Base-by-base conservation (phyloP, 106 monocot genomes). In the Alisma plantagoaquatica region DNA sequence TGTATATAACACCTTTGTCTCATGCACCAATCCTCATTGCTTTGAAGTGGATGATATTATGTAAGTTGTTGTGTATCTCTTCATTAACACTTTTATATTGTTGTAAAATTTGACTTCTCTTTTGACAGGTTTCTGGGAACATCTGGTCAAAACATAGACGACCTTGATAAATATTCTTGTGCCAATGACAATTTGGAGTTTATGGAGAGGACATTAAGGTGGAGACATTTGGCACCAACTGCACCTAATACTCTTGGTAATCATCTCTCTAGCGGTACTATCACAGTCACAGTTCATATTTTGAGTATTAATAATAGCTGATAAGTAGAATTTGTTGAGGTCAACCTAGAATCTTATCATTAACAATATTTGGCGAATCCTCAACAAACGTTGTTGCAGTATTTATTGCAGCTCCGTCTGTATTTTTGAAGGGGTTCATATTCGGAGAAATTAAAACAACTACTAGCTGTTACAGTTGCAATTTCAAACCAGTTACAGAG, bases 201-300 rank as follows among this genome's bases (percentile, higher is more conserved):
- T 56, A 61, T 90, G 75, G 98, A 90, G 48, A 90, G 98, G 70
- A 99, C 90, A 38, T 55, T 99, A 45, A 85, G 79, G 61, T 99
- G 98, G 90, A 78, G 90, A 50, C 98, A 99, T 30, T 59, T 90
- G 43, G 98, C 90, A 67, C 98, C 90, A 57, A 99, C 85, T 26
- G 77, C 98, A 52, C 98, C 98, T 60, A 99, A 99, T 72, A 99
- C 90, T 3, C 82, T 99, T 54, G 90, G 98, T 85, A 86, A 69
- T 26, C 5, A 14, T 14, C 14, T 38, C 35, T 38, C 35, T 7
- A 14, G 14, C 35, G 14, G 35, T 38, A 38, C 14, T n/a, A n/a
- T n/a, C n/a, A n/a, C n/a, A n/a, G n/a, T n/a, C n/a, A n/a, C n/a
- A n/a, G n/a, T n/a, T n/a, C n/a, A n/a, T n/a, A n/a, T n/a, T n/a